These are phyloP conservation scores for Hymenoscyphus repandus DNA, from an alignment of 2,329 filamentous ascomycete genomes.

Conservation along the genomic window DNA sequence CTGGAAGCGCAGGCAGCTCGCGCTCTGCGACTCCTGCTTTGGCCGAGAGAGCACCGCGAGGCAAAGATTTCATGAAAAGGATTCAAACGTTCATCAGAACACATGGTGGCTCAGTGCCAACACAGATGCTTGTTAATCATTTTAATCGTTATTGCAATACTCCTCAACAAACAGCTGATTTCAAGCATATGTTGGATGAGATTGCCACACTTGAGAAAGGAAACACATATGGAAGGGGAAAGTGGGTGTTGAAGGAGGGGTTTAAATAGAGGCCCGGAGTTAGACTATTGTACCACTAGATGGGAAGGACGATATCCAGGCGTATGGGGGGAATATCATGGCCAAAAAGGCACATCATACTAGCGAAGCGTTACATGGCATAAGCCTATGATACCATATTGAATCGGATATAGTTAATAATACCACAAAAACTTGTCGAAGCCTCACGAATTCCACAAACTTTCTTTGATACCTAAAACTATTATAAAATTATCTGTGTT, in stretches of 20 bases:
- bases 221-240: conserved; percentile 26
- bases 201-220: conserved; percentile 63
- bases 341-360: too few species aligned
- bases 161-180: conserved; percentile 65
- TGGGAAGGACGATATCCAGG: too few species aligned
- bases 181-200: conserved; percentile 72
- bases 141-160: conserved; percentile 78
- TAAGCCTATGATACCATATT: too few species aligned
- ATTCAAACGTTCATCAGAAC: conserved; percentile 74
- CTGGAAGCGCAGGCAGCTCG: conserved; percentile 39
- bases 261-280: conserved; percentile 21
- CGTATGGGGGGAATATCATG: too few species aligned
- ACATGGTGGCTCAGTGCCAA: conserved; percentile 74
- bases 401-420: too few species aligned
- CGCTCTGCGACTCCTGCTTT: conserved; percentile 42
- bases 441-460: too few species aligned
- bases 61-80: conserved; percentile 61
- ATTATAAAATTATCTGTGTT: too few species aligned
- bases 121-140: conserved; percentile 82
- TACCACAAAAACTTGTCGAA: too few species aligned
- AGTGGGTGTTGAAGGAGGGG: conserved; percentile 31
- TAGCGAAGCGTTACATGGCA: too few species aligned
- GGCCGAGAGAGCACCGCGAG: conserved; percentile 36
- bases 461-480: too few species aligned
- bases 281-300: too few species aligned